A percentile compares a stretch with the other conserved stretches of the same genome.
phyloP scores from a whole-genome alignment of 257 asterid species.

The Craterostigma plantagineum region DNA sequence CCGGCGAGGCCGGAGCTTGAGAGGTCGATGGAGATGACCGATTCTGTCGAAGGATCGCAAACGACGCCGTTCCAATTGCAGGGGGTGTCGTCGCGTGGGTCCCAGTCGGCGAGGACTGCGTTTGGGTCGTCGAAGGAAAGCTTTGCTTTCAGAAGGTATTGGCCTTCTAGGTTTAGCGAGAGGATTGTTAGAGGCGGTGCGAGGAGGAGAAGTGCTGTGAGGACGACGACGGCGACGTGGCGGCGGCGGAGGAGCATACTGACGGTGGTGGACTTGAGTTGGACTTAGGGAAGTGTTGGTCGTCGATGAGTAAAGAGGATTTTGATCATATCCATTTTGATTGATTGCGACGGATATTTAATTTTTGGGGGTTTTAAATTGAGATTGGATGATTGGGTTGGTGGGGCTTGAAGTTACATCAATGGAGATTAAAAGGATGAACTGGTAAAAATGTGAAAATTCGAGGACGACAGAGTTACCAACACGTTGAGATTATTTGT shows the following conservation, averaged over 20 bases:
- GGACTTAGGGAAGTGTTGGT: too few relatives aligned
- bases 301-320: too few relatives aligned
- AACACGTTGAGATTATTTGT: too few relatives aligned
- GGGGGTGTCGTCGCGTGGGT: slow-evolving; percentile 34
- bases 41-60: slow-evolving; percentile 29
- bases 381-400: too few relatives aligned
- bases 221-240: slow-evolving; percentile 8
- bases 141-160: slow-evolving; percentile 41
- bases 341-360: too few relatives aligned
- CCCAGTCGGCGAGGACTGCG: slow-evolving; percentile 51
- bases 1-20: slow-evolving; percentile 69
- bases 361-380: too few relatives aligned
- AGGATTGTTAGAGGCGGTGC: slow-evolving; percentile 11
- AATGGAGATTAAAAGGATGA: too few relatives aligned
- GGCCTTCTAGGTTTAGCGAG: slow-evolving; percentile 53
- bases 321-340: too few relatives aligned
- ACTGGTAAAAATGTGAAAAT: too few relatives aligned
- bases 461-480: too few relatives aligned
- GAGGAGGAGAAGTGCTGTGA: slow-evolving; percentile 10
- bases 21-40: slow-evolving; percentile 60
- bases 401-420: too few relatives aligned
- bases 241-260: slow-evolving; percentile 17
- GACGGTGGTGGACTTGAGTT: slow-evolving; percentile 13
- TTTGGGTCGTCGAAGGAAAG: slow-evolving; percentile 69
- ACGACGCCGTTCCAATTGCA: slow-evolving; percentile 71